Percentiles rank a stretch among this genome's conserved stretches.
Conservation (phyloP, 345 rosid genomes). For the Syzygium grande region DNA sequence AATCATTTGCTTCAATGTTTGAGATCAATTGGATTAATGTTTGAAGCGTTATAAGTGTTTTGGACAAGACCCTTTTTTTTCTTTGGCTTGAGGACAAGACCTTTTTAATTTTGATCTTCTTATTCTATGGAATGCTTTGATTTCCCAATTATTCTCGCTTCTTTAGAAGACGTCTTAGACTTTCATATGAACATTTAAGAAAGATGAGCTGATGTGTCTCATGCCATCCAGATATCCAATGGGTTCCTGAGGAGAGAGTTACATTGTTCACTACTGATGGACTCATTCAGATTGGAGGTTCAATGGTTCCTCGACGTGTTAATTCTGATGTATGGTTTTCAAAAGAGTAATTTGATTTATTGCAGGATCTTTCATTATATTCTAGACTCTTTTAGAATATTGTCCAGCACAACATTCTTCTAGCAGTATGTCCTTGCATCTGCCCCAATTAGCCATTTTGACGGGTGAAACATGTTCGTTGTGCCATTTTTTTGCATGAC, state of each 20-base stretch:
- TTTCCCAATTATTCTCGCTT: not conserved
- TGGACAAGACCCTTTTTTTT: not conserved
- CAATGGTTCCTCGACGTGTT: constrained; percentile 63
- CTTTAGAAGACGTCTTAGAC: not conserved
- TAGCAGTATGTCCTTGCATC: not conserved
- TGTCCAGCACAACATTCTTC: not conserved
- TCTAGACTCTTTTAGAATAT: not conserved
- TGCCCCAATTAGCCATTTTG: not conserved
- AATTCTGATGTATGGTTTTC: constrained; percentile 40
- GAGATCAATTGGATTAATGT: not conserved
- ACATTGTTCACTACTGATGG: constrained; percentile 87
- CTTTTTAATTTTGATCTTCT: not conserved
- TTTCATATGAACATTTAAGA: not conserved
- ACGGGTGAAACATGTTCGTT: not conserved
- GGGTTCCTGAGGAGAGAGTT: constrained; percentile 80
- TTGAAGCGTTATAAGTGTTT: not conserved
- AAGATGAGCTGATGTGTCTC: not conserved
- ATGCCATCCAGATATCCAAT: constrained; percentile 42
- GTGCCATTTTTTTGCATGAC: not conserved
- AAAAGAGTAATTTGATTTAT: not conserved
- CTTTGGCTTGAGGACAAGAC: not conserved
- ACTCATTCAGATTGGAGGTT: constrained; percentile 83
- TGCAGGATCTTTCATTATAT: not conserved
- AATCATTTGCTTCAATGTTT: not conserved
- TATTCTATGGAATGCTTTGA: not conserved